phyloP scores from a whole-genome alignment of 2,329 filamentous ascomycete species.

The Pseudophaeomoniella oleicola region DNA sequence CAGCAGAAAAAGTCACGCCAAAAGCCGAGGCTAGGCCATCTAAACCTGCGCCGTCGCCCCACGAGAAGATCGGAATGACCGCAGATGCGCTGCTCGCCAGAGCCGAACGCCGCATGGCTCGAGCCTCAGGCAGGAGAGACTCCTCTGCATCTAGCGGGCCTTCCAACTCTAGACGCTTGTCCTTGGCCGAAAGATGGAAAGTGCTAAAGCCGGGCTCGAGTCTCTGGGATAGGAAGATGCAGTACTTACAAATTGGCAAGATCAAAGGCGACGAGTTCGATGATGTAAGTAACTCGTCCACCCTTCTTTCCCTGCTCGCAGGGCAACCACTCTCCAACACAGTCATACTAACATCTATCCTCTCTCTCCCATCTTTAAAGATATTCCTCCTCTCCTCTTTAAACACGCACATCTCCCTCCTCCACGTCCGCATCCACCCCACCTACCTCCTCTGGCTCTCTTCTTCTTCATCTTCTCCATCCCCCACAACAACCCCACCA shows the following conservation, averaged over 20 bases:
- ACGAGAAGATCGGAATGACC: too few relatives aligned
- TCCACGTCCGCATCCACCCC: constrained; percentile 42
- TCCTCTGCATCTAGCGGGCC: constrained; percentile 8
- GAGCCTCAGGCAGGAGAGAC: neutral
- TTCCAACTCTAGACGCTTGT: constrained; percentile 24
- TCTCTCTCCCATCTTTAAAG: constrained; percentile 18
- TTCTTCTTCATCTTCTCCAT: constrained; percentile 14
- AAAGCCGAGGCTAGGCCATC: constrained; percentile 16
- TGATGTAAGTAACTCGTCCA: constrained; percentile 29
- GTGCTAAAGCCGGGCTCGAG: constrained; percentile 33
- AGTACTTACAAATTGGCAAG: constrained; percentile 43
- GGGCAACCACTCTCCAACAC: neutral
- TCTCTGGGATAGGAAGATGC: constrained; percentile 41
- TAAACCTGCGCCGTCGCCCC: constrained; percentile 17
- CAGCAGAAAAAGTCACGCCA: constrained; percentile 10
- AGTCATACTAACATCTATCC: neutral
- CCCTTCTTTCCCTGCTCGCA: neutral
- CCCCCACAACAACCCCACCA: constrained; percentile 2
- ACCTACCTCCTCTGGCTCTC: constrained; percentile 39
- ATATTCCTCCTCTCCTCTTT: constrained; percentile 47
- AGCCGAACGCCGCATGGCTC: too few relatives aligned
- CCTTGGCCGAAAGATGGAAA: constrained; percentile 37
- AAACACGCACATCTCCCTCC: constrained; percentile 46
- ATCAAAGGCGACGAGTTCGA: constrained; percentile 31
- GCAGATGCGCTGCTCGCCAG: too few relatives aligned